Base-by-base conservation (phyloP, 495 filamentous ascomycete genomes). In the Hypoxylon fragiforme region DNA sequence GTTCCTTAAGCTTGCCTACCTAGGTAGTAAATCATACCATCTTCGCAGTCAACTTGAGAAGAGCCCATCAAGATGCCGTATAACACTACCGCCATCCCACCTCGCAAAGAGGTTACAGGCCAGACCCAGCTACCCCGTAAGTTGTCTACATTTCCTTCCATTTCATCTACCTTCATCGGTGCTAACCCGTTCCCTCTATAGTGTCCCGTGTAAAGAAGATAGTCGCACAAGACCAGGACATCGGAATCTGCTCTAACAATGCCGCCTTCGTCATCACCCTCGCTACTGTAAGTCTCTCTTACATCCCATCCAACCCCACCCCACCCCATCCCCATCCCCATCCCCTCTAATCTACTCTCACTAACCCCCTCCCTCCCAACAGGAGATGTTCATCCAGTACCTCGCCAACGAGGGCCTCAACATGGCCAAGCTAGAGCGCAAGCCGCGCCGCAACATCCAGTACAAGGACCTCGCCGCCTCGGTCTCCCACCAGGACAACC, bases 381-480 rank as follows among this genome's bases (percentile, higher is more conserved):
- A 95, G 88, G 94, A 97, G 71, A 85, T 96, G 84, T 98, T 98
- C 78, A 88, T 98, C 56, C 90, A 95, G 66, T 86, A 97, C 67
- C 80, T 98, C 26, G 85, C 90, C 19, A 82, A 85, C 52, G 89
- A 95, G 73, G 88, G 83, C 20, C 82, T 95, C 62, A 91, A 90
- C 64, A 88, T 95, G 66, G 88, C 94, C 50, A 91, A 91, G 55
- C 80, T 89, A 3, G 94, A 97, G 68, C 79, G 86, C 47, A 97
- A 97, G 70, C 92, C 92, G 20, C 81, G 94, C 31, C 85, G 92
- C 57, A 96, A 92, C 49, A 85, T 98, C 58, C 95, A 97, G 70
- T 98, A 98, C 79, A 91, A 88, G 69, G 94, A 98, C 70, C 77
- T 97, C 19, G 91, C 94, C 46, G 89, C 83, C 63, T 92, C 94